Percentiles rank a stretch among this genome's conserved stretches.
These are phyloP conservation scores for Neurospora sp. DNA, from an alignment of 495 filamentous ascomycete species.

Conservation along the genomic window DNA sequence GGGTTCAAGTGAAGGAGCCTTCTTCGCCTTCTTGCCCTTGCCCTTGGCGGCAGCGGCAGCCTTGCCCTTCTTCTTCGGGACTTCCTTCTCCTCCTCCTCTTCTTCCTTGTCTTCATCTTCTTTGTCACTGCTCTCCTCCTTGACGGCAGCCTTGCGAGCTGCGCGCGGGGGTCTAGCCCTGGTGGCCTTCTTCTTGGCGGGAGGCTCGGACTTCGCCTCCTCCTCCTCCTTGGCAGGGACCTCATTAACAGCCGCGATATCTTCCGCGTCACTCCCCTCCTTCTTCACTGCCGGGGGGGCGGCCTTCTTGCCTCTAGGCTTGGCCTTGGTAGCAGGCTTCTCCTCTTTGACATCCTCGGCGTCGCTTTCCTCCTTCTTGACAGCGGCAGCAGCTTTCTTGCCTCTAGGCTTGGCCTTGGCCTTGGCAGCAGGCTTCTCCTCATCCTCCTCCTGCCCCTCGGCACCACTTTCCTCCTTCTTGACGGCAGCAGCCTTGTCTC, in stretches of 20 bases:
- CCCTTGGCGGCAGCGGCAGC: neutral
- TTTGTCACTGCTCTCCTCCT: conserved; percentile 17
- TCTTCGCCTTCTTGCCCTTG: conserved; percentile 11
- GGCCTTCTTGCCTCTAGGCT: conserved; percentile 22
- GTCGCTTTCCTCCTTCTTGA: conserved; percentile 6
- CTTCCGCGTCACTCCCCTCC: conserved; percentile 21
- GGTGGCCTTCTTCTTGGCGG: conserved; percentile 19
- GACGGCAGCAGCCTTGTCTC: conserved; percentile 13
- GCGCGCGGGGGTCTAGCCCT: conserved; percentile 4
- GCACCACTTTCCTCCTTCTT: conserved; percentile 9
- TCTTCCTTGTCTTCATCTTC: conserved; percentile 13
- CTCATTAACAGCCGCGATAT: conserved; percentile 9
- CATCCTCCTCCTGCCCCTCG: neutral
- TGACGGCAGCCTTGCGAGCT: conserved; percentile 13
- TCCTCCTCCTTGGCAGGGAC: conserved; percentile 9
- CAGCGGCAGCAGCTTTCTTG: conserved; percentile 9
- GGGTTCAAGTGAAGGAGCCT: conserved; percentile 6
- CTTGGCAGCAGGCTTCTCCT: conserved; percentile 18
- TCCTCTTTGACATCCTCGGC: conserved; percentile 20
- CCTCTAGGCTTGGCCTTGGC: conserved; percentile 6
- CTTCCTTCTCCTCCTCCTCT: neutral
- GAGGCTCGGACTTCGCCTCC: conserved; percentile 19
- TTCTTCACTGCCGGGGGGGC: conserved; percentile 10
- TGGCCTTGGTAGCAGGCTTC: conserved; percentile 23
- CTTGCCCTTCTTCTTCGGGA: neutral